These are phyloP conservation scores for Pichia cabralensis DNA, from an alignment of 805 yeast species.

Conservation along the genomic window DNA sequence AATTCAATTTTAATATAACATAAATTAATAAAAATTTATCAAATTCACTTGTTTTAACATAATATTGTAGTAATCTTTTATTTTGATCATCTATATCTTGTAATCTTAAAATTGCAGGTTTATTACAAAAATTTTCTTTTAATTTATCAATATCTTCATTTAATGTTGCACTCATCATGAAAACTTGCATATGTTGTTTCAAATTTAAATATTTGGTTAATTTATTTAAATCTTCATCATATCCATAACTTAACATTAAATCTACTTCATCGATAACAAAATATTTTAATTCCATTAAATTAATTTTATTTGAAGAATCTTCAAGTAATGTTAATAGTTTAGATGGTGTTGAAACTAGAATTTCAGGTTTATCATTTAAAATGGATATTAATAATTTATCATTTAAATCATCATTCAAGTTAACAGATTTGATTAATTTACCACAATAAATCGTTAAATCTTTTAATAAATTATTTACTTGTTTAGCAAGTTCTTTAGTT, in stretches of 20 bases:
- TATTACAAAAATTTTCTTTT: conserved; percentile 69
- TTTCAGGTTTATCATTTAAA: conserved; percentile 65
- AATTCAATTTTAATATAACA: conserved; percentile 79
- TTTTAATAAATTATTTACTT: conserved; percentile 63
- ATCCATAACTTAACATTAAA: conserved; percentile 80
- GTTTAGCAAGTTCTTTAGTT: conserved; percentile 83
- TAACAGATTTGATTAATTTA: conserved; percentile 50
- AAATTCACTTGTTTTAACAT: conserved; percentile 76
- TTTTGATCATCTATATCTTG: conserved; percentile 50
- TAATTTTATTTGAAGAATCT: conserved; percentile 32
- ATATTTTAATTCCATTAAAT: conserved; percentile 48
- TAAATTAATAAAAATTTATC: conserved; percentile 88
- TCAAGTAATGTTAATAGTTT: conserved; percentile 51
- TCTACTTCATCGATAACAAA: conserved; percentile 94
- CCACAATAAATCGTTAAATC: conserved; percentile 65
- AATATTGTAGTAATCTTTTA: conserved; percentile 69
- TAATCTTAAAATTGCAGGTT: conserved; percentile 72
- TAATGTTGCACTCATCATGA: conserved; percentile 93
- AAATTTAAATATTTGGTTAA: conserved; percentile 58
- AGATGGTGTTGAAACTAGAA: conserved; percentile 81
- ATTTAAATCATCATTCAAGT: conserved; percentile 51
- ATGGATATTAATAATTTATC: conserved; percentile 65
- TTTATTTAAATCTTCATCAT: conserved; percentile 69
- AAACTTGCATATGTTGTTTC: conserved; percentile 72
- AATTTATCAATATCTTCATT: conserved; percentile 75